phyloP scores from a whole-genome alignment of 2,329 filamentous ascomycete genomes.

The Colletotrichum godetiae region DNA sequence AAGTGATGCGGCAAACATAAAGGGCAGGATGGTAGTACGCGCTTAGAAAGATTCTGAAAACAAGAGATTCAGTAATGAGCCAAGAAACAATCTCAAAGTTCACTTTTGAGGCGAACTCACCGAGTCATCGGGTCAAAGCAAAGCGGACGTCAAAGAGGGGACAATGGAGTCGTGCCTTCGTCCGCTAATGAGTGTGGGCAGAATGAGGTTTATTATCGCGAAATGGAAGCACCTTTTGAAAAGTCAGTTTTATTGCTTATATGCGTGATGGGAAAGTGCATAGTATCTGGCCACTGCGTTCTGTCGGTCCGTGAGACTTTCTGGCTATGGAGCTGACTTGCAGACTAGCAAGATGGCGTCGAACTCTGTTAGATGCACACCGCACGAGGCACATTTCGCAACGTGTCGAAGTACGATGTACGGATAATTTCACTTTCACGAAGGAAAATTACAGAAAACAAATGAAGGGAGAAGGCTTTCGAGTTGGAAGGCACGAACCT shows the following conservation, averaged over 20 bases:
- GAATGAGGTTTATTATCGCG: background rate
- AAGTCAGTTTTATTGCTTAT: background rate
- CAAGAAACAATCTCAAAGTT: background rate
- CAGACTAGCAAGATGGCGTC: background rate
- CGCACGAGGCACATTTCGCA: background rate
- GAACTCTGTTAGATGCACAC: background rate
- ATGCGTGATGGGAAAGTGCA: background rate
- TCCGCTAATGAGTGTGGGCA: background rate
- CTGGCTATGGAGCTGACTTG: background rate
- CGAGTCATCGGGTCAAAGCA: background rate
- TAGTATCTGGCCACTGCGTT: background rate
- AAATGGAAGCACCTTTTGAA: background rate
- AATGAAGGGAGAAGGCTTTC: background rate
- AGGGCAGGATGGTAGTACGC: background rate
- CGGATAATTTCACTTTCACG: background rate
- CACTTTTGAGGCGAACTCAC: background rate
- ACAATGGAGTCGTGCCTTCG: background rate
- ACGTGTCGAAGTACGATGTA: background rate
- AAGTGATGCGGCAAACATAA: background rate
- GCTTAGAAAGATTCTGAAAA: background rate
- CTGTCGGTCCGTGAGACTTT: background rate
- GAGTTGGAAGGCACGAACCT: background rate
- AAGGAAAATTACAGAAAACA: background rate
- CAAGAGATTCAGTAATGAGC: background rate
- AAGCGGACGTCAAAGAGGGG: background rate